phyloP scores from a whole-genome alignment of 1,284 basidiomycete genomes.

The Schizophyllum amplum region DNA sequence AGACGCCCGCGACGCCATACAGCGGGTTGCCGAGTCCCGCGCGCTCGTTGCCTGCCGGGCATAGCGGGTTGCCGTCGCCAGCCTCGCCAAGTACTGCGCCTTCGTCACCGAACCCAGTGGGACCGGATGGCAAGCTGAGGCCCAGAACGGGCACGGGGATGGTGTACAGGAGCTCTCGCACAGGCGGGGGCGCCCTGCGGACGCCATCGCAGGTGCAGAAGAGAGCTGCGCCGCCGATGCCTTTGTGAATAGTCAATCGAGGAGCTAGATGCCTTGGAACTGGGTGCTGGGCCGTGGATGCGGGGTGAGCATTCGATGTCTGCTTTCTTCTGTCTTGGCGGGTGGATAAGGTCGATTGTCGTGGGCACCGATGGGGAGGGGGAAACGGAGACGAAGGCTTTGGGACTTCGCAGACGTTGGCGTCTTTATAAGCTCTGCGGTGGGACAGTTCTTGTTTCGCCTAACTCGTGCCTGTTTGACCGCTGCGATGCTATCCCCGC shows the following conservation, averaged over 20 bases:
- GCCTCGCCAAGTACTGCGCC: conserved; percentile 15
- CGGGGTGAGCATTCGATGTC: not conserved
- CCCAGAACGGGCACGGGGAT: conserved; percentile 65
- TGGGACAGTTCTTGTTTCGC: not conserved
- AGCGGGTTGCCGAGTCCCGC: not conserved
- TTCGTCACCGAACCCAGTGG: conserved; percentile 9
- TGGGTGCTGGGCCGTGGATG: no score
- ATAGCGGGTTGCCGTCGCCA: conserved; percentile 7
- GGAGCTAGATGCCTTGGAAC: no score
- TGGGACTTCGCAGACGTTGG: no score
- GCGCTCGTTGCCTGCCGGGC: not conserved
- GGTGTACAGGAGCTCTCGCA: conserved; percentile 37
- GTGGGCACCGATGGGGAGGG: no score
- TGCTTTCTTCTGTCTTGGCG: no score
- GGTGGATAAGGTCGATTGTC: no score
- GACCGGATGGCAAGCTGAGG: conserved; percentile 23
- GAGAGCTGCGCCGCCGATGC: not conserved
- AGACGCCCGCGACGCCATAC: not conserved
- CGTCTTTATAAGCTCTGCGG: not conserved
- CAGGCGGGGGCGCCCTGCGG: not conserved
- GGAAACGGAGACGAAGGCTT: no score
- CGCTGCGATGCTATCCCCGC: not conserved
- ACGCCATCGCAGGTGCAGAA: not conserved
- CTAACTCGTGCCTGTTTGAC: not conserved
- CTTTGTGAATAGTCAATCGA: no score